Base-by-base conservation (phyloP, 2,329 filamentous ascomycete genomes). In the Penicillium decumbens region DNA sequence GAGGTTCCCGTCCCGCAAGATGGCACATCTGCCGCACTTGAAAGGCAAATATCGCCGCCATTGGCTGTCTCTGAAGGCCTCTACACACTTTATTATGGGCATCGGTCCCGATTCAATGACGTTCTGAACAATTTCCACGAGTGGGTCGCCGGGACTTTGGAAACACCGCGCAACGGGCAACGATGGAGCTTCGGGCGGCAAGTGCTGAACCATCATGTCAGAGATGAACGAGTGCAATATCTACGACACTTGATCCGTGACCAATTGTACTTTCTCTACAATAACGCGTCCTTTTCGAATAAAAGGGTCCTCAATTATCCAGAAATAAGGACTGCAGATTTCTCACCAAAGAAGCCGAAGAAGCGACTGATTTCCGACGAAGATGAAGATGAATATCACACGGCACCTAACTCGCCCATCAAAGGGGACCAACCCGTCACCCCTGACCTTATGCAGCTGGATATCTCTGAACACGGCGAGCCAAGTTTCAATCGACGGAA, bases 91-190 rank as follows among this genome's bases (percentile, higher is more conserved):
- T 68, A 65, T 47, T 73, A 57, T 39, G 54, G 57, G 13, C 56
- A 55, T 24, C 47, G 50, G 8, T 54, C 53, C 1, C 53, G 61
- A 10, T 70, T 10, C 43, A 64, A 10, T 23, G 23, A 35, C 0
- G 41, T 68, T 2, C 39, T 73, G 5, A 45, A 51, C 18, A 55
- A 60, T 2, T 70, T 74, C 39, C 64, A 65, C 8, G 65, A 68
- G 24, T 65, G 64, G 62, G 60, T 52, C 6, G 38, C 24, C 8
- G 46, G 50, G 2, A 45, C 15, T 35, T 8, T 3, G 3, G 29
- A 30, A 30, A 5, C 7, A n/a, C 32, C 32, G 18, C 15, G 33
- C 15, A 35, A 15, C 33, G 13, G 18, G 33, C 33, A 35, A 35
- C 33, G 18, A 15, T 35, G 33, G 33, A 35, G 15, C 15, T 35